A percentile compares a stretch with the other conserved stretches of the same genome.
Evolutionary conservation across 495 filamentous ascomycete species (phyloP).

Genomic region (Astrocystis sublimbata): DNA sequence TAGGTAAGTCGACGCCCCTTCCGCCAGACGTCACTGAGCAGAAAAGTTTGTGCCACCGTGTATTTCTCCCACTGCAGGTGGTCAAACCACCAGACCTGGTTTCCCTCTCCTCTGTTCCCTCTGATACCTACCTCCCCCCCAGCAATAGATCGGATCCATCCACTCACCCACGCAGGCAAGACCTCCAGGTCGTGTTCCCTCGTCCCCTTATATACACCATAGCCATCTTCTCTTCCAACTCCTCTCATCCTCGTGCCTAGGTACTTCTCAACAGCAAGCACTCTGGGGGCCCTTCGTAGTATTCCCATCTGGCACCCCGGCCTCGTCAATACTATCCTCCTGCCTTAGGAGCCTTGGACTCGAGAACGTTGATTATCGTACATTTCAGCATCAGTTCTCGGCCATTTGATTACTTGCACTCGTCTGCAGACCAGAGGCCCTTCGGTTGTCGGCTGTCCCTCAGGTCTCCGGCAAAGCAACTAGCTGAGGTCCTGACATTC

Average conservation of each 20-base stretch:
- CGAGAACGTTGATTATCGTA: background rate
- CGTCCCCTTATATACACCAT: constrained; percentile 4
- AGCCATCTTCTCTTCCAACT: background rate
- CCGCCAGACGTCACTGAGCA: background rate
- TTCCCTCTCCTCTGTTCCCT: background rate
- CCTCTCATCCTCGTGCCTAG: background rate
- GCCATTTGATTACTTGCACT: background rate
- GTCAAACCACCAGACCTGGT: background rate
- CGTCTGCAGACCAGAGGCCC: background rate
- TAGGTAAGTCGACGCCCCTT: constrained; percentile 8
- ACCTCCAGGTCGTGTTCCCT: background rate
- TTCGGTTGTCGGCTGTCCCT: background rate
- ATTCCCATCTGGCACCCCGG: background rate
- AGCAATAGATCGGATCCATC: constrained; percentile 1
- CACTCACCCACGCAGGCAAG: background rate
- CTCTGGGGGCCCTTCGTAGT: constrained; percentile 1
- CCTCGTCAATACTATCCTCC: background rate
- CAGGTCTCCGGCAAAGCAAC: background rate
- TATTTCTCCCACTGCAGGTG: background rate
- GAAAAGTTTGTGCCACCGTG: constrained; percentile 12
- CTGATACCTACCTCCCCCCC: background rate
- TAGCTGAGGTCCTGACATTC: background rate
- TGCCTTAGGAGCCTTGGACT: no score
- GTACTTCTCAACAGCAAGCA: background rate
- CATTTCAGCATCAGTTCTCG: background rate